Evolutionary conservation across 148 eudicot genomes (phyloP).

Genomic region (Nepenthes mirabilis): DNA sequence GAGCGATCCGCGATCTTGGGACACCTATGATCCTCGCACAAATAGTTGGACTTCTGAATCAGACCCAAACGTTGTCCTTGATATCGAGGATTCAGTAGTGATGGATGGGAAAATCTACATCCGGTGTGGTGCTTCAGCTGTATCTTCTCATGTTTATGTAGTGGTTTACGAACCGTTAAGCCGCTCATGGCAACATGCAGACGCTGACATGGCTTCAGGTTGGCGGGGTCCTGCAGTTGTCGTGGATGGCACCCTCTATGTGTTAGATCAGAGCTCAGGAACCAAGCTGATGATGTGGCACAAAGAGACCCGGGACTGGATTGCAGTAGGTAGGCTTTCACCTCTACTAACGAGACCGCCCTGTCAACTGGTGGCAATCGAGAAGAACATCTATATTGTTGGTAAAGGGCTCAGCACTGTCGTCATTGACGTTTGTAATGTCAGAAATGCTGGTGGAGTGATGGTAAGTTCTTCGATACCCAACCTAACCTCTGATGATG

Average conservation of each 20-base stretch:
- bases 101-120: constrained; percentile 53
- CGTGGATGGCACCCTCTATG: constrained; percentile 42
- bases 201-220: constrained; percentile 48
- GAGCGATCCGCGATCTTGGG: constrained; percentile 59
- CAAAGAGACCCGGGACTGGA: constrained; percentile 50
- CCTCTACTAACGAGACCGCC: constrained; percentile 55
- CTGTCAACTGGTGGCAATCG: constrained; percentile 63
- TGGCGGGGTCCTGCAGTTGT: constrained; percentile 78
- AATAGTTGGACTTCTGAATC: constrained; percentile 45
- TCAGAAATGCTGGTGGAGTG: constrained; percentile 30
- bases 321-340: constrained; percentile 42
- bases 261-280: constrained; percentile 69
- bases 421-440: constrained; percentile 39
- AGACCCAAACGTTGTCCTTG: constrained; percentile 46
- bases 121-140: constrained; percentile 39
- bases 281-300: constrained; percentile 66
- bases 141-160: constrained; percentile 42
- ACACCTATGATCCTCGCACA: constrained; percentile 36
- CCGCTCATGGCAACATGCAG: constrained; percentile 50
- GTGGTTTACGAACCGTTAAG: constrained; percentile 52
- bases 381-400: constrained; percentile 41
- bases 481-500: constrained; percentile 24
- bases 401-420: constrained; percentile 71
- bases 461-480: constrained; percentile 40
- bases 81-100: constrained; percentile 56